phyloP scores from a whole-genome alignment of 176 grass and related monocot genomes.

The Areca catechu region DNA sequence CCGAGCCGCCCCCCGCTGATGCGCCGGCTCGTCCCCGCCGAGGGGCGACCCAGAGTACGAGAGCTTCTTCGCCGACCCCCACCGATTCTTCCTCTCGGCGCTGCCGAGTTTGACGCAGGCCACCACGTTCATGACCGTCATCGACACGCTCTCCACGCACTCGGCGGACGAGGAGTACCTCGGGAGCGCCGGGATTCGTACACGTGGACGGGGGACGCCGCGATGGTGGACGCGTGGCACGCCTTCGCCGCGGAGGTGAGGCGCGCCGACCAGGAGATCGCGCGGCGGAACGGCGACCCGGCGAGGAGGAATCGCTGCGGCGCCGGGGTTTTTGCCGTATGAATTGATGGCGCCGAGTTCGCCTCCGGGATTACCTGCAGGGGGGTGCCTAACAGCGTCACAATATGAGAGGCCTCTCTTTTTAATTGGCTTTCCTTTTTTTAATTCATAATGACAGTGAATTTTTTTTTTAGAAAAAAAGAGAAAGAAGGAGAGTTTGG shows the following conservation, averaged over 20 bases:
- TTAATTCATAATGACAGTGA: too few species aligned
- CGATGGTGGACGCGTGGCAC: slow-evolving; percentile 32
- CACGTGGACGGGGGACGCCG: slow-evolving; percentile 65
- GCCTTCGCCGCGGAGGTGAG: slow-evolving; percentile 50
- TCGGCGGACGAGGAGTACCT: slow-evolving; percentile 91
- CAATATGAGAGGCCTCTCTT: slow-evolving; percentile 27
- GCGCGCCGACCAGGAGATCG: slow-evolving; percentile 64
- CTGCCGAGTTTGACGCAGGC: slow-evolving; percentile 78
- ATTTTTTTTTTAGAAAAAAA: too few species aligned
- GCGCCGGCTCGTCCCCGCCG: slow-evolving; percentile 70
- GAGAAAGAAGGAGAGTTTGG: too few species aligned
- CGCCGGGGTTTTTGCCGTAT: slow-evolving; percentile 82
- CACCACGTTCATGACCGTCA: slow-evolving; percentile 96
- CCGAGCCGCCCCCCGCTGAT: slow-evolving; percentile 88
- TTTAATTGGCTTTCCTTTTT: too few species aligned
- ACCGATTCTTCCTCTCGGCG: slow-evolving; percentile 75
- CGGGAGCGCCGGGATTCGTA: slow-evolving; percentile 55
- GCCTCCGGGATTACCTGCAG: slow-evolving; percentile 73
- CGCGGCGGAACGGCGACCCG: slow-evolving; percentile 48
- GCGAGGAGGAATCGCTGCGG: slow-evolving; percentile 56
- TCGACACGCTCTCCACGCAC: slow-evolving; percentile 96
- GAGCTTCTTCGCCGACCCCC: slow-evolving; percentile 56
- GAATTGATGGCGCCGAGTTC: slow-evolving; percentile 86
- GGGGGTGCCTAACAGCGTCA: slow-evolving; percentile 79
- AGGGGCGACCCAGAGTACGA: slow-evolving; percentile 77